These are phyloP conservation scores for Globisporangium echinulatum DNA, from an alignment of 352 stramenopile species.

Conservation along the genomic window DNA sequence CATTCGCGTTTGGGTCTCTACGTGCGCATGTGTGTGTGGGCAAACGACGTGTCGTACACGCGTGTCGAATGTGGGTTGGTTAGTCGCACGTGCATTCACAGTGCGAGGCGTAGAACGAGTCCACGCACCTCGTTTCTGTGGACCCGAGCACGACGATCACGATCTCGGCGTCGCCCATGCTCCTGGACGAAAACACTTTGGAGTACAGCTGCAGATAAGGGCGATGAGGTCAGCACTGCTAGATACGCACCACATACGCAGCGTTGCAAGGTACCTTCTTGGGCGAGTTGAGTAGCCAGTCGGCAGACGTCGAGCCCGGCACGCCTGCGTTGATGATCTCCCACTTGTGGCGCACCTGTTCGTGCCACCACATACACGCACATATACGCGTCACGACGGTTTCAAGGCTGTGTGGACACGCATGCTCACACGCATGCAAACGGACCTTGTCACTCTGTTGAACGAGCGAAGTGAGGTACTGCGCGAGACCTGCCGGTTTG, in stretches of 20 bases:
- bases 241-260: no score
- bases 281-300: conserved; percentile 59
- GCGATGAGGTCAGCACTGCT: no score
- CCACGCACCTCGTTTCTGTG: conserved; percentile 42
- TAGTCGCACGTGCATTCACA: background rate
- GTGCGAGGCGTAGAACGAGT: background rate
- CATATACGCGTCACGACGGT: background rate
- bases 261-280: conserved; percentile 35
- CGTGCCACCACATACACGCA: background rate
- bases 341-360: conserved; percentile 73
- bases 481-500: conserved; percentile 35
- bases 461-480: conserved; percentile 49
- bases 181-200: conserved; percentile 49
- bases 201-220: conserved; percentile 45
- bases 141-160: conserved; percentile 76
- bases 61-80: background rate
- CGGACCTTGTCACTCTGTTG: conserved; percentile 50
- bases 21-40: background rate
- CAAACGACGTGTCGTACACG: no score
- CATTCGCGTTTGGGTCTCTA: conserved; percentile 22
- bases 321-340: conserved; percentile 75
- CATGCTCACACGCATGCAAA: background rate
- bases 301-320: conserved; percentile 43
- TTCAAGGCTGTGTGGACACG: background rate
- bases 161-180: conserved; percentile 62